Percentiles rank a stretch among this genome's conserved stretches.
Evolutionary conservation across 2,329 filamentous ascomycete genomes (phyloP).

Genomic region (Fusarium sp.): DNA sequence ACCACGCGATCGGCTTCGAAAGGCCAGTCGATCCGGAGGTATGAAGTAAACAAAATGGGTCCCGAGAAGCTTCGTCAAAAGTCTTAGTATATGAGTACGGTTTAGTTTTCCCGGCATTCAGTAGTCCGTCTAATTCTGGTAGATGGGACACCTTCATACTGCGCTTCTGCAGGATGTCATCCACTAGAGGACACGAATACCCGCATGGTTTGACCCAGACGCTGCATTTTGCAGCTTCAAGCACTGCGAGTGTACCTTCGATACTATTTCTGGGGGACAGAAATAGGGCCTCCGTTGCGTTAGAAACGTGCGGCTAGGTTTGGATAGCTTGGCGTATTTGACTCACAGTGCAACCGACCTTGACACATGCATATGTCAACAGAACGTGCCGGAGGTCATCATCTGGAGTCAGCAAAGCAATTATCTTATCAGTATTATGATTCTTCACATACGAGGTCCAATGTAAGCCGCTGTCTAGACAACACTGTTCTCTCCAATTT

Average conservation of each 20-base stretch:
- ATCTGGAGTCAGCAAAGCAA: slow-evolving; percentile 31
- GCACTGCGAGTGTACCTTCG: slow-evolving; percentile 47
- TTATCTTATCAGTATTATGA: not conserved
- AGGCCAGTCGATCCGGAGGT: slow-evolving; percentile 57
- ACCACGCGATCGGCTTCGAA: slow-evolving; percentile 53
- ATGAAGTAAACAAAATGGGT: slow-evolving; percentile 53
- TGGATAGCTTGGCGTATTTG: not conserved
- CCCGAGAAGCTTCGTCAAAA: slow-evolving; percentile 48
- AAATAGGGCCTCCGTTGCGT: slow-evolving; percentile 50
- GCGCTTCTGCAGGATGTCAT: slow-evolving; percentile 39
- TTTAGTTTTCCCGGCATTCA: slow-evolving; percentile 22
- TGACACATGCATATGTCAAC: slow-evolving; percentile 48
- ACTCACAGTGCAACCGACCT: slow-evolving; percentile 49
- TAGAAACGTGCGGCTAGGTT: rapidly evolving
- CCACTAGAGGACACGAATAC: slow-evolving; percentile 27
- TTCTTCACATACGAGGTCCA: slow-evolving; percentile 46
- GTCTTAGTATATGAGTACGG: slow-evolving; percentile 47
- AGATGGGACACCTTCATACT: slow-evolving; percentile 45
- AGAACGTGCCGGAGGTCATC: slow-evolving; percentile 47
- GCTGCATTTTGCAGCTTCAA: slow-evolving; percentile 47
- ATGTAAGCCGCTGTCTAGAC: slow-evolving; percentile 46
- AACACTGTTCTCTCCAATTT: not conserved
- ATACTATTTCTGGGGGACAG: slow-evolving; percentile 50
- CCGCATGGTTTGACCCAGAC: slow-evolving; percentile 45
- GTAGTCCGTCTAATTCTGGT: slow-evolving; percentile 45